A percentile compares a stretch with the other conserved stretches of the same genome.
phyloP scores from a whole-genome alignment of 805 yeast genomes.

The Candida multigemmis region DNA sequence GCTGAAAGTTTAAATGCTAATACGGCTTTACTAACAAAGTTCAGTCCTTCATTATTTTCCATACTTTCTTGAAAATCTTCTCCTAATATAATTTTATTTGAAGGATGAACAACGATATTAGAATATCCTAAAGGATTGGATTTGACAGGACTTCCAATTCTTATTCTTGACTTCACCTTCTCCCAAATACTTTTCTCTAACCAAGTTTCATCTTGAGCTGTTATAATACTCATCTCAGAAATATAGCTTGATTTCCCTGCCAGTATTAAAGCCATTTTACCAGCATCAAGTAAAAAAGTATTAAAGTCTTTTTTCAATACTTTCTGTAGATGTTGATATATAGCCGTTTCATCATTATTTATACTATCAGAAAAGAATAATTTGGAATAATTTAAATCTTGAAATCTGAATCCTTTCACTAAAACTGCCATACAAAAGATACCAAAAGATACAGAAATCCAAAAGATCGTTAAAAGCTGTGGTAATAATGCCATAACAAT shows the following conservation, averaged over 20 bases:
- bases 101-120: constrained; percentile 20
- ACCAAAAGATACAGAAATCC: constrained; percentile 41
- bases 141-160: constrained; percentile 1
- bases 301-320: constrained; percentile 55
- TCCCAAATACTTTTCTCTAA: constrained; percentile 31
- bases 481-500: constrained; percentile 58
- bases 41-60: background rate
- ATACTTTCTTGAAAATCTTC: background rate
- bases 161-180: background rate
- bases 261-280: constrained; percentile 56
- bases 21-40: too few relatives aligned
- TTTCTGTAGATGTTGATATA: constrained; percentile 23
- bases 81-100: constrained; percentile 8
- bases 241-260: constrained; percentile 61
- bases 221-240: constrained; percentile 43
- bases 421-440: constrained; percentile 53
- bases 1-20: too few relatives aligned
- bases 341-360: constrained; percentile 12
- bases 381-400: constrained; percentile 27
- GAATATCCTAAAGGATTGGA: constrained; percentile 16
- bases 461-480: constrained; percentile 44
- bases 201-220: constrained; percentile 47
- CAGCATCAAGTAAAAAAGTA: constrained; percentile 49
- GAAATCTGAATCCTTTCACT: constrained; percentile 36
- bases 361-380: constrained; percentile 15